Conservation (phyloP, 805 yeast species). For the Ogataea henricii region DNA sequence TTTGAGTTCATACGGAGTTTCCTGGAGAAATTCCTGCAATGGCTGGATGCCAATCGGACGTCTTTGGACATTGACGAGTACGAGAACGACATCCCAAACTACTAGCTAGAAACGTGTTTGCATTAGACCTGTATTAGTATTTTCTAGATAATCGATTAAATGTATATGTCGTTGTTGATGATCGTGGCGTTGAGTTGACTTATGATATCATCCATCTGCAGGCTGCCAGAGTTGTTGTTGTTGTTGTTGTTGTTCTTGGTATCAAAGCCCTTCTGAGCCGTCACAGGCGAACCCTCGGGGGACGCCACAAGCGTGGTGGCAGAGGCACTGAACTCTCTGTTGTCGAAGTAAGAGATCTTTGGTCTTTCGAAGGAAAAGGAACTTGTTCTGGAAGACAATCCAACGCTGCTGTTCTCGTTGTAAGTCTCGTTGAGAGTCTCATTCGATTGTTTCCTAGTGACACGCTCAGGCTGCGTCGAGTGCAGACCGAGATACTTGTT, state of each 20-base stretch:
- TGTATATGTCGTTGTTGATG: constrained; percentile 21
- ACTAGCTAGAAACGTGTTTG: neutral
- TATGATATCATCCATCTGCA: constrained; percentile 17
- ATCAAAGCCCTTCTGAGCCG: neutral
- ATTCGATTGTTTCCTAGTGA: constrained; percentile 10
- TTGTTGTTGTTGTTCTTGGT: neutral
- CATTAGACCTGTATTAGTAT: neutral
- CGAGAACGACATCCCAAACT: constrained; percentile 49
- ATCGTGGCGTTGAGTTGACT: constrained; percentile 18
- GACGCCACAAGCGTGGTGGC: constrained; percentile 16
- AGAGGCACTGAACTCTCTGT: constrained; percentile 18
- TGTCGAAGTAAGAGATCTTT: neutral
- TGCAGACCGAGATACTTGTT: constrained; percentile 60
- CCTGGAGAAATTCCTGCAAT: constrained; percentile 55
- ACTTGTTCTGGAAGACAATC: neutral
- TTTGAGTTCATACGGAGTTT: constrained; percentile 55
- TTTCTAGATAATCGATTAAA: neutral
- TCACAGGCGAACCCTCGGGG: constrained; percentile 3
- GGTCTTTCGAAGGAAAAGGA: neutral
- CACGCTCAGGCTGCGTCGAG: constrained; percentile 6
- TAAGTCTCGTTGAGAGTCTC: constrained; percentile 9
- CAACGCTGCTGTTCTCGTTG: neutral
- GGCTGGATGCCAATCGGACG: constrained; percentile 46
- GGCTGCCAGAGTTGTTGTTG: neutral
- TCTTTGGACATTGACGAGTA: constrained; percentile 43